Percentiles rank a stretch among this genome's conserved stretches.
Conservation (phyloP, 2,329 filamentous ascomycete species). For the Hymenoscyphus linearis region DNA sequence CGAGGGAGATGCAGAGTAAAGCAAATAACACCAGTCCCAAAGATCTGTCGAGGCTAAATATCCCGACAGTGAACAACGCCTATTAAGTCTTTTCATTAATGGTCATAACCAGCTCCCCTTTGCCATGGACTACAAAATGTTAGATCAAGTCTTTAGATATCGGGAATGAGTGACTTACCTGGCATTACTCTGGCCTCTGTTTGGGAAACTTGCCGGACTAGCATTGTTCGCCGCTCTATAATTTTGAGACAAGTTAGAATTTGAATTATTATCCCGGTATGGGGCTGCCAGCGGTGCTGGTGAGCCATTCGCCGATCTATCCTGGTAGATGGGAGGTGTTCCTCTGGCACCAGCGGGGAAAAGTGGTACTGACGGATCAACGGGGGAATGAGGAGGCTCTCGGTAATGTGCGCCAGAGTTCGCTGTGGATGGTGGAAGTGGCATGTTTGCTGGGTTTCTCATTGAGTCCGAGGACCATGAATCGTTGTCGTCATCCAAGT, state of each 20-base stretch:
- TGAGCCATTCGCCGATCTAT: conserved; percentile 21
- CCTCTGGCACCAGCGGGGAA: conserved; percentile 40
- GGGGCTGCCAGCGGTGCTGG: conserved; percentile 21
- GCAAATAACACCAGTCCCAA: conserved; percentile 29
- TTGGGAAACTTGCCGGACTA: conserved; percentile 34
- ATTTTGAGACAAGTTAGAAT: conserved; percentile 30
- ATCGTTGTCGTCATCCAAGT: conserved; percentile 68
- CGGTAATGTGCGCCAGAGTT: conserved; percentile 27
- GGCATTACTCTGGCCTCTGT: conserved; percentile 38
- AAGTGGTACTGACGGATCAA: conserved; percentile 46
- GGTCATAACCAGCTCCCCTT: conserved; percentile 51
- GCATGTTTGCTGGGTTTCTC: conserved; percentile 38
- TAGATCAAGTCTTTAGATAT: conserved; percentile 16
- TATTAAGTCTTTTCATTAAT: conserved; percentile 34
- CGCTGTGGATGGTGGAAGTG: conserved; percentile 29
- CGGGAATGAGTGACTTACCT: conserved; percentile 36
- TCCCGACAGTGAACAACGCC: conserved; percentile 23
- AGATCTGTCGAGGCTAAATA: conserved; percentile 13
- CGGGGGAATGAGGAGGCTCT: conserved; percentile 40
- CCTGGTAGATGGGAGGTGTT: conserved; percentile 30
- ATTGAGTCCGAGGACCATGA: conserved; percentile 58
- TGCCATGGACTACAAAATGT: conserved; percentile 45
- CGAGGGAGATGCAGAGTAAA: conserved; percentile 23
- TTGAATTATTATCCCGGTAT: conserved; percentile 32
- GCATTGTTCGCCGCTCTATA: conserved; percentile 38